Evolutionary conservation across 1,139 yeast species (phyloP).

Genomic region (Suhomyces bokatorum): DNA sequence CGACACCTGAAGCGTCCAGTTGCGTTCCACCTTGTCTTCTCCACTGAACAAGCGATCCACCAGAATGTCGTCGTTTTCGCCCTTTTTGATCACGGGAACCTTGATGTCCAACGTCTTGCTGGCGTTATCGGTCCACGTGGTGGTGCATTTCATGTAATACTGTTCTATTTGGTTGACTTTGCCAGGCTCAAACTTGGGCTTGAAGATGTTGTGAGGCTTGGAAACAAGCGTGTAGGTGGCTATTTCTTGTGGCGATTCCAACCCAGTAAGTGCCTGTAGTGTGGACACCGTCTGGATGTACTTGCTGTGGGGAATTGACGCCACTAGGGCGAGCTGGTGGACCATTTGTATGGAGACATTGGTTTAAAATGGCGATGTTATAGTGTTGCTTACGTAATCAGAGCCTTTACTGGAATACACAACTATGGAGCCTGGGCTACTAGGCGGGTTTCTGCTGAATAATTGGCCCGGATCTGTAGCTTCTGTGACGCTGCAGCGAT

Average conservation of each 20-base stretch:
- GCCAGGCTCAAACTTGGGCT: conserved; percentile 51
- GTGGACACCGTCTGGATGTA: conserved; percentile 47
- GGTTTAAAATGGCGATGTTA: too few species aligned
- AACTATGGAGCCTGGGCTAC: too few species aligned
- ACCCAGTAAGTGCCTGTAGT: conserved; percentile 47
- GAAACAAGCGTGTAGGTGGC: conserved; percentile 47
- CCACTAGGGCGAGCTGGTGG: conserved; percentile 45
- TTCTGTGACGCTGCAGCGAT: neutral
- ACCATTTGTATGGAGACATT: conserved; percentile 28
- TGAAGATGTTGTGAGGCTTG: conserved; percentile 45
- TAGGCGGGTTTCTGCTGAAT: neutral
- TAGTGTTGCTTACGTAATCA: neutral
- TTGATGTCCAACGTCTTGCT: conserved; percentile 28
- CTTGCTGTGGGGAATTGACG: conserved; percentile 43
- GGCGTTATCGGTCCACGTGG: conserved; percentile 40
- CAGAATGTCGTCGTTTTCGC: conserved; percentile 20
- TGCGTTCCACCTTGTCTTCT: conserved; percentile 26
- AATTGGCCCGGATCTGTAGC: neutral
- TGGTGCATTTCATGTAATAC: conserved; percentile 46
- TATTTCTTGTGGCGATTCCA: conserved; percentile 38
- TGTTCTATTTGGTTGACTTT: conserved; percentile 53
- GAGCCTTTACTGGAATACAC: too few species aligned
- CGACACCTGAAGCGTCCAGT: conserved; percentile 67
- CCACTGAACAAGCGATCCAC: conserved; percentile 37
- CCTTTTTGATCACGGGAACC: conserved; percentile 26